phyloP scores from a whole-genome alignment of 2,329 filamentous ascomycete genomes.

The Colletotrichum chrysophilum region DNA sequence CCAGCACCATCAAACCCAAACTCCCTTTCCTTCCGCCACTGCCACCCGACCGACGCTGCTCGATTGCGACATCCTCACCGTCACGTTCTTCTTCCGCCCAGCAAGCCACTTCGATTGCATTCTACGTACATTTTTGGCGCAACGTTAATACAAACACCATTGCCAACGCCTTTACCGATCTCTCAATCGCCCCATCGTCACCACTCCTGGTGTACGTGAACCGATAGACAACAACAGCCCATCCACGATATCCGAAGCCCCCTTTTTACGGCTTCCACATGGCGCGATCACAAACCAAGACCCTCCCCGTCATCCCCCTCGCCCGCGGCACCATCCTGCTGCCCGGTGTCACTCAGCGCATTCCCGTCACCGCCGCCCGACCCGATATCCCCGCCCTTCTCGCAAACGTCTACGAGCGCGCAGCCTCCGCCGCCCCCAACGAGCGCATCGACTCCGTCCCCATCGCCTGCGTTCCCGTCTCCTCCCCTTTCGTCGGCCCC shows the following conservation, averaged over 20 bases:
- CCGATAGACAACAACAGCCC: neutral
- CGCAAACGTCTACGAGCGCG: slow-evolving; percentile 81
- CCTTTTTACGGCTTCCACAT: slow-evolving; percentile 21
- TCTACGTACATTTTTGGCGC: neutral
- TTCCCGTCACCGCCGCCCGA: slow-evolving; percentile 79
- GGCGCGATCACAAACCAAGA: slow-evolving; percentile 36
- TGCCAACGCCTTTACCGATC: neutral
- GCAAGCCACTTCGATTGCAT: neutral
- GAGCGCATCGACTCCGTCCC: slow-evolving; percentile 71
- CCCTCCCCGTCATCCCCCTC: slow-evolving; percentile 81
- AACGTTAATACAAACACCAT: neutral
- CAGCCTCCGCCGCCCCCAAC: slow-evolving; percentile 69
- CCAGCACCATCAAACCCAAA: neutral
- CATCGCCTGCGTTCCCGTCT: slow-evolving; percentile 87
- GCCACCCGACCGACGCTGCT: neutral
- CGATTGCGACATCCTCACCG: neutral
- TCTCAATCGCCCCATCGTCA: neutral
- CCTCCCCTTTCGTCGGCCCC: slow-evolving; percentile 73
- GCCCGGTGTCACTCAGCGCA: slow-evolving; percentile 83
- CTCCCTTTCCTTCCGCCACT: neutral
- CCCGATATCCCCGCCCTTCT: slow-evolving; percentile 89
- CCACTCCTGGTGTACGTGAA: slow-evolving; percentile 2
- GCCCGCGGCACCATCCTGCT: slow-evolving; percentile 82
- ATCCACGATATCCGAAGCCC: neutral
- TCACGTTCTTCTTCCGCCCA: neutral